Evolutionary conservation across 2,329 filamentous ascomycete species (phyloP).

Genomic region (Neonectria sp.): DNA sequence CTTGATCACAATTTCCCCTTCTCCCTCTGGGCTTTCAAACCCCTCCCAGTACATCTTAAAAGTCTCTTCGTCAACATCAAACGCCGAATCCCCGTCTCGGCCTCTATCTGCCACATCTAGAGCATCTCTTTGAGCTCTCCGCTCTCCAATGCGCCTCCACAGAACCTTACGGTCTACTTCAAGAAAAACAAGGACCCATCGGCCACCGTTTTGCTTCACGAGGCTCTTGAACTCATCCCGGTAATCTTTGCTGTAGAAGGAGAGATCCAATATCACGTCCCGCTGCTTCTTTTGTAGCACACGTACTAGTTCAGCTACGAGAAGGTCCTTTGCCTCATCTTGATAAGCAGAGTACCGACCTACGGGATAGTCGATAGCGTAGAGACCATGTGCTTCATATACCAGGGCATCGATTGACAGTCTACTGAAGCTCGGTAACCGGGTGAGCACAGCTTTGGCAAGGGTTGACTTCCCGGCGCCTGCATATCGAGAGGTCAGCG

Average conservation of each 20-base stretch:
- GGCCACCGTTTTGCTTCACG: constrained; percentile 43
- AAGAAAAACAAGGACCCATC: constrained; percentile 50
- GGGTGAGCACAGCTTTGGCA: no score
- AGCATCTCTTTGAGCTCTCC: constrained; percentile 37
- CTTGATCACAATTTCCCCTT: constrained; percentile 15
- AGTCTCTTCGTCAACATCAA: constrained; percentile 10
- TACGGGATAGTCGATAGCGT: no score
- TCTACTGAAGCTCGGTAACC: no score
- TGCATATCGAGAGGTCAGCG: no score
- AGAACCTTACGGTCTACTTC: constrained; percentile 46
- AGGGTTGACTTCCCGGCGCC: no score
- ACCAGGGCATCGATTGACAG: no score
- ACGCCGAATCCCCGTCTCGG: constrained; percentile 26
- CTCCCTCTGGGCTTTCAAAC: constrained; percentile 18
- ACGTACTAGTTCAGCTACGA: no score
- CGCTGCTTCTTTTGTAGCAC: constrained; percentile 31
- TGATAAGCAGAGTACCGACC: not conserved
- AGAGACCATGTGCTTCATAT: no score
- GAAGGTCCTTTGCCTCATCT: constrained; percentile 11
- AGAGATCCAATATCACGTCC: constrained; percentile 51
- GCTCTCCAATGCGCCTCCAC: constrained; percentile 50
- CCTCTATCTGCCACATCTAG: not conserved
- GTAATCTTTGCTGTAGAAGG: constrained; percentile 51
- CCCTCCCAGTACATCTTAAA: constrained; percentile 13
- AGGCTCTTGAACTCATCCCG: constrained; percentile 49